Evolutionary conservation across 169 alveolate species (phyloP), one percentile per base, ranked within the genome.

Genomic region (Cryptosporidium canis): DNA sequence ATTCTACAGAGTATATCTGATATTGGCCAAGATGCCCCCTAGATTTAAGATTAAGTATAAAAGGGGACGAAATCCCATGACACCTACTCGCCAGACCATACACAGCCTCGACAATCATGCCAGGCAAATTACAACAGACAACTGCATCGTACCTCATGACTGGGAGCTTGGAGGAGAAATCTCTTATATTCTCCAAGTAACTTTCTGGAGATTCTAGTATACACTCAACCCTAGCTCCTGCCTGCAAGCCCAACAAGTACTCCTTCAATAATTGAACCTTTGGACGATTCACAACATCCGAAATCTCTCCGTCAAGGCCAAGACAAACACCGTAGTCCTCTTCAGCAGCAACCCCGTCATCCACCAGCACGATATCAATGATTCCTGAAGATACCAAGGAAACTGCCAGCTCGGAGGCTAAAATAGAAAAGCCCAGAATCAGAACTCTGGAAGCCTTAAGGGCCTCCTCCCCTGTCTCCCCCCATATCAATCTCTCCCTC

Each of bases 401-500:
- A 11, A 58, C 39, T 18, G 61, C 39, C 33, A 77, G n/a, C 39
- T 77, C 87, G 4, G 72, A 58, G 11, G 63, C 43, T 41, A 77
- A 35, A 24, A 77, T 44, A 3, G 77, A 77, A 29, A 48, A 77
- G 9, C 87, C 87, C 16, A 77, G 27, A 55, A 77, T 77, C 11
- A 55, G 37, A 21, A 77, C 29, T 41, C 12, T 44, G n/a, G 87
- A 55, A 24, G 12, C 29, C 21, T 61, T 77, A 5, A 77, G 16
- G 24, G 21, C 47, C 21, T 58, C 45, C 18, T 77, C 77, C 4
- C 87, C 72, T 1, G 24, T 18, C 44, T 11, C 0, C 4, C 87
- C 87, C 87, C 87, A 77, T 39, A 77, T 35, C 18, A 77, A 35
- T 61, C 70, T 58, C 43, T 77, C 77, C 39, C 87, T 77, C 1